Evolutionary conservation across 2,329 filamentous ascomycete genomes (phyloP), one percentile per base, ranked within the genome.

Genomic region (Fusarium graminum): DNA sequence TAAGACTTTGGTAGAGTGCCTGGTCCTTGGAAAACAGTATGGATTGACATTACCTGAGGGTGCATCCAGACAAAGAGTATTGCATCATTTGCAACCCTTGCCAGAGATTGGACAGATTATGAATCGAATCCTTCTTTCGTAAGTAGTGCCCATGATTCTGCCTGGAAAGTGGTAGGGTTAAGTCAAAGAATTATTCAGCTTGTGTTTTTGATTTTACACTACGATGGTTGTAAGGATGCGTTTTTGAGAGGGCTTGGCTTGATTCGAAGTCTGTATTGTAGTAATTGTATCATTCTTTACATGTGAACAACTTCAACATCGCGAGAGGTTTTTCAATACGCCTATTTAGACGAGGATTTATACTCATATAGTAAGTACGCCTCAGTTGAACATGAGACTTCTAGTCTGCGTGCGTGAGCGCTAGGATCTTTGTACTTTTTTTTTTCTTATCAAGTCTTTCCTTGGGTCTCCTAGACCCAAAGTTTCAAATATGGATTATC

Each of bases 1-100:
- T 9, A 50, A 41, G 36, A 39, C 47, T 25, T 29, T 50, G n/a
- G 34, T 50, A 26, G 47, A 50, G 47, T 52, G 50, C 12, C 32
- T 36, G 12, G 34, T 44, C 39, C 36, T 52, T 26, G 49, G 39
- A 5, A 52, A 44, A 22, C 39, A 36, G 26, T 44, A 52, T 8
- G 39, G 39, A 3, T 14, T 44, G 12, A 25, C 28, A 17, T 28
- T 28, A 16, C 39, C 22, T 22, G 19, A 26, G 22, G 39, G 39
- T 12, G 22, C 19, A 41, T 11, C 19, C 13, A 41, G 47, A 17
- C 34, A 50, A 19, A 30, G 17, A 16, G 25, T 50, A 6, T 28
- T 22, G 32, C n/a, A 32, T n/a, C 28, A 45, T 45, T 28, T 45
- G n/a, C 28, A 32, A 28, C 22, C 28, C 11, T 32, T 45, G 28